phyloP scores from a whole-genome alignment of 495 filamentous ascomycete species.

The Podospora sp. region DNA sequence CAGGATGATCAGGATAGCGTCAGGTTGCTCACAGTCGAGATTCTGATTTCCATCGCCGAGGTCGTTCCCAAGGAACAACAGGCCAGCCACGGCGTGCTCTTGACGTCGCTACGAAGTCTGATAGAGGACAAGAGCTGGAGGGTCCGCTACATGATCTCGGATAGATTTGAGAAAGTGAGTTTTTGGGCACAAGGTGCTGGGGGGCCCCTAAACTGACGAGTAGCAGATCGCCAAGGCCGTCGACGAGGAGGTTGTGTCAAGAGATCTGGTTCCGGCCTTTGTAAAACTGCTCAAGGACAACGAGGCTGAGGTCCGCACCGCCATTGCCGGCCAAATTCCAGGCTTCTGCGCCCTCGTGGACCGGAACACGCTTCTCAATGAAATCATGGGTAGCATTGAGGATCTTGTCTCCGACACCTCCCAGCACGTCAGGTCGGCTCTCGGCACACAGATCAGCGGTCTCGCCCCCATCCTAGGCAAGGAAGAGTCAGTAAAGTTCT shows the following conservation, averaged over 20 bases:
- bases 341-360: conserved; percentile 92
- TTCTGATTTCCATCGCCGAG: conserved; percentile 94
- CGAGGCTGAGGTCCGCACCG: conserved; percentile 95
- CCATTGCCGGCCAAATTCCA: conserved; percentile 95
- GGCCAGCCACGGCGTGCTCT: conserved; percentile 87
- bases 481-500: conserved; percentile 74
- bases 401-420: conserved; percentile 94
- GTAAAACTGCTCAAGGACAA: conserved; percentile 97
- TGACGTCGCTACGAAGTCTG: conserved; percentile 85
- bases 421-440: conserved; percentile 92
- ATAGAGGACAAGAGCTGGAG: conserved; percentile 99
- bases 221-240: conserved; percentile 93
- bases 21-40: conserved; percentile 91
- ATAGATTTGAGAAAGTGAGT: conserved; percentile 92
- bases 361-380: conserved; percentile 82
- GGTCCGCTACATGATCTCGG: conserved; percentile 98
- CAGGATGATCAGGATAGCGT: conserved; percentile 97
- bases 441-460: conserved; percentile 96
- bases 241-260: conserved; percentile 90
- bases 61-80: conserved; percentile 98
- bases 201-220: conserved; percentile 15
- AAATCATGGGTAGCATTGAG: conserved; percentile 96
- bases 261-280: conserved; percentile 94
- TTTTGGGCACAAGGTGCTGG: not conserved
- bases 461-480: conserved; percentile 96